Evolutionary conservation across 2,329 filamentous ascomycete species (phyloP).

Genomic region (Colletotrichum sp.): DNA sequence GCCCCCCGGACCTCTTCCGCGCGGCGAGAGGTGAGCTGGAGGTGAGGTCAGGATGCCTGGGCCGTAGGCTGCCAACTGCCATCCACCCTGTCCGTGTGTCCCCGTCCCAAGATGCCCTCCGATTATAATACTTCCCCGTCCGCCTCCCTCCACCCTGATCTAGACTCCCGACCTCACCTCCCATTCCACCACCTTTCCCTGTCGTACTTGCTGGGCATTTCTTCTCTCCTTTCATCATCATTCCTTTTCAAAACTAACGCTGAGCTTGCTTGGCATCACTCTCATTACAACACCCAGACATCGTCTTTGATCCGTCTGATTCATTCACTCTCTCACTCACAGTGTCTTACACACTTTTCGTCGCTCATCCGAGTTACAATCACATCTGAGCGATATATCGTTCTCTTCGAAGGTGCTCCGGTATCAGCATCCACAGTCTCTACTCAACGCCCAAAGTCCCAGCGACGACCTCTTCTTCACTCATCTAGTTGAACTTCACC

Average conservation of each 20-base stretch:
- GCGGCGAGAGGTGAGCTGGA: not conserved
- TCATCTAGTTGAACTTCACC: not conserved
- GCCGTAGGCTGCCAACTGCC: not conserved
- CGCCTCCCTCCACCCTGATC: not conserved
- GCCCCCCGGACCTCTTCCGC: not conserved
- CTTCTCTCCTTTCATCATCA: slow-evolving; percentile 17
- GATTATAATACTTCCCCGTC: slow-evolving; percentile 14
- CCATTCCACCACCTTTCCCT: slow-evolving; percentile 26
- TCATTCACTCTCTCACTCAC: slow-evolving; percentile 28
- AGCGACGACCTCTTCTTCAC: not conserved
- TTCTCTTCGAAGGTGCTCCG: slow-evolving; percentile 37
- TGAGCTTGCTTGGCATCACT: slow-evolving; percentile 39
- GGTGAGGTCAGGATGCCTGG: not conserved
- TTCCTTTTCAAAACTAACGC: slow-evolving; percentile 16
- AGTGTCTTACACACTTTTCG: slow-evolving; percentile 14
- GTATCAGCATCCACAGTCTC: slow-evolving; percentile 32
- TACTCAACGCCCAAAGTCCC: slow-evolving; percentile 6
- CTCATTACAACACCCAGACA: slow-evolving; percentile 32
- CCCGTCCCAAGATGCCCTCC: not conserved
- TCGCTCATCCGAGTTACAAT: slow-evolving; percentile 23
- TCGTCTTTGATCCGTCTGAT: slow-evolving; percentile 30
- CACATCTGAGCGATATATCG: slow-evolving; percentile 19
- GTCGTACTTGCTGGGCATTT: slow-evolving; percentile 18
- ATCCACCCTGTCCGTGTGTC: not conserved
- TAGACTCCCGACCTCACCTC: not conserved